Evolutionary conservation across 1,139 yeast genomes (phyloP).

Genomic region (Kluyveromyces sp.): DNA sequence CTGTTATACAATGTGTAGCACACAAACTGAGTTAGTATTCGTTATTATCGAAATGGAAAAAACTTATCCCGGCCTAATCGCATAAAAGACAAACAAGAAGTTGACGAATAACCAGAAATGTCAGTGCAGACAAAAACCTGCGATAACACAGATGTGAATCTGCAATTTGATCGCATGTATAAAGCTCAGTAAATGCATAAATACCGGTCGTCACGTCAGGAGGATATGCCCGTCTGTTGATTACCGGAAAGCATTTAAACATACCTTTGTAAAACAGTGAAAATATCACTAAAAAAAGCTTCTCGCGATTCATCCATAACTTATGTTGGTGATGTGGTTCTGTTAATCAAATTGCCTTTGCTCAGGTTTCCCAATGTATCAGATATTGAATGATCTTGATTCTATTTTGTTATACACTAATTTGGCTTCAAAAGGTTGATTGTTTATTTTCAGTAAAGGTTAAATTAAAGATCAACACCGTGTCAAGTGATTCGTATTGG

Average conservation of each 20-base stretch:
- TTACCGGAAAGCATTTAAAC: slow-evolving; percentile 9
- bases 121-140: no score
- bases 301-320: slow-evolving; percentile 2
- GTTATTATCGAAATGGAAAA: slow-evolving; percentile 2
- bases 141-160: no score
- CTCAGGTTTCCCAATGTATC: no score
- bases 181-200: no score
- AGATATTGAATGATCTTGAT: no score
- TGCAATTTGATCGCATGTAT: no score
- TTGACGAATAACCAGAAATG: no score
- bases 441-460: background rate
- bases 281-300: slow-evolving; percentile 18
- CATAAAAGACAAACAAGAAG: background rate
- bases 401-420: background rate
- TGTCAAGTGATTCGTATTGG: background rate
- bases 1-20: slow-evolving; percentile 7
- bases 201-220: no score
- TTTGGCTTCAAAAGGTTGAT: background rate
- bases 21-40: slow-evolving; percentile 9
- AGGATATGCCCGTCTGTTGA: no score
- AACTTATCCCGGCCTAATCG: background rate
- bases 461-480: background rate
- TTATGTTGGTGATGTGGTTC: background rate
- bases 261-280: slow-evolving; percentile 21
- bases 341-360: no score